Conservation (phyloP, 2,329 filamentous ascomycete genomes). For the Xylariaceae sp. region DNA sequence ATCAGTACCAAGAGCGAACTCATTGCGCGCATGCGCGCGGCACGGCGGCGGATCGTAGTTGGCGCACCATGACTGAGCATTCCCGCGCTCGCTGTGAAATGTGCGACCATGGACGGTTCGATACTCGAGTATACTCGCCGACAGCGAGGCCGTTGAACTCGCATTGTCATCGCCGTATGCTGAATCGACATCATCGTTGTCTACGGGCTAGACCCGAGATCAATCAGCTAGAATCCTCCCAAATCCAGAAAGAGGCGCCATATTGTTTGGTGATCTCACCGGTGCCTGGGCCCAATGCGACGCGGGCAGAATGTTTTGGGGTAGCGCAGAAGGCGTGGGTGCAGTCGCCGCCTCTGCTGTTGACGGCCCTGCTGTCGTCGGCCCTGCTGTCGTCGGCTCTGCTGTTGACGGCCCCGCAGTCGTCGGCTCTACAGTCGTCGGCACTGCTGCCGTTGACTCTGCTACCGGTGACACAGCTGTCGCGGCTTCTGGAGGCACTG, state of each 20-base stretch:
- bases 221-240: slow-evolving; percentile 6
- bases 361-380: neutral
- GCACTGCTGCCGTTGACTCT: slow-evolving; percentile 3
- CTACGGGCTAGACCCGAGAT: slow-evolving; percentile 19
- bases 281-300: slow-evolving; percentile 37
- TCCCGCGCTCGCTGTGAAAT: slow-evolving; percentile 40
- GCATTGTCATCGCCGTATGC: slow-evolving; percentile 37
- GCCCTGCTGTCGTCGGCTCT: neutral
- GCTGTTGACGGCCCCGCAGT: neutral
- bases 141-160: slow-evolving; percentile 41
- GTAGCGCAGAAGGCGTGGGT: neutral
- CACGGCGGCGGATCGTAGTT: neutral
- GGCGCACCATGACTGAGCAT: slow-evolving; percentile 39
- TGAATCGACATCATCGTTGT: slow-evolving; percentile 36
- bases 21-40: neutral
- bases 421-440: slow-evolving; percentile 1
- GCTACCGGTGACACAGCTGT: neutral
- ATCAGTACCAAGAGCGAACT: slow-evolving; percentile 2
- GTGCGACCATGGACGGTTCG: slow-evolving; percentile 41
- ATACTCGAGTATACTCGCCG: slow-evolving; percentile 41
- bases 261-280: slow-evolving; percentile 23
- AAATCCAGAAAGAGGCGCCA: neutral
- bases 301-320: slow-evolving; percentile 30
- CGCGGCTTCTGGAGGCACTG: neutral
- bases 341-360: slow-evolving; percentile 2